Percentiles rank a stretch among this genome's conserved stretches.
phyloP scores from a whole-genome alignment of 805 yeast genomes.

The Kuraishia piskuri region DNA sequence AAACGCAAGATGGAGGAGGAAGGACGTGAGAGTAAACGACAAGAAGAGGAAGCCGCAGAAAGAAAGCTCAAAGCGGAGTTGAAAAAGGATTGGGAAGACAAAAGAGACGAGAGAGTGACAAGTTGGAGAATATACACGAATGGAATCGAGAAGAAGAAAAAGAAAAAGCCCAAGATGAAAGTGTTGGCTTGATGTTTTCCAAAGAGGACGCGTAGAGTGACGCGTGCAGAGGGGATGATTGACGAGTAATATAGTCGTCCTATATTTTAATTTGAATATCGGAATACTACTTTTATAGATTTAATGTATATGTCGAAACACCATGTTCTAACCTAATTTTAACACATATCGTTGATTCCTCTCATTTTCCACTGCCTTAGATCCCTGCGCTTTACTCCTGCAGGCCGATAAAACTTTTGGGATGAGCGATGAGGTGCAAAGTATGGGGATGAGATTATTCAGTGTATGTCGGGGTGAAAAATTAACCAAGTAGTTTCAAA shows the following conservation, averaged over 20 bases:
- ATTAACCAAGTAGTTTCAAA: too few species aligned
- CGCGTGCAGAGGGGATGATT: too few species aligned
- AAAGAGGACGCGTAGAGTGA: too few species aligned
- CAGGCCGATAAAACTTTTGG: not conserved
- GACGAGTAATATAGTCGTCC: too few species aligned
- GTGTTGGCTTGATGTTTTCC: conserved; percentile 27
- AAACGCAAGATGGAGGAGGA: conserved; percentile 34
- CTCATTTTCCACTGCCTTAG: too few species aligned
- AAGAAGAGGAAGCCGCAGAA: conserved; percentile 19
- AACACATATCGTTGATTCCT: too few species aligned
- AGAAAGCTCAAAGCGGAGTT: conserved; percentile 26
- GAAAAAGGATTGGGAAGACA: conserved; percentile 51
- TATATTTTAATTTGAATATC: too few species aligned
- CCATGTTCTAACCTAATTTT: too few species aligned
- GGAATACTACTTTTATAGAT: too few species aligned
- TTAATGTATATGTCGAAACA: too few species aligned
- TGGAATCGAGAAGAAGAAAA: conserved; percentile 36
- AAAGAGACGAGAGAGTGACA: conserved; percentile 45
- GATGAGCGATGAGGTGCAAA: not conserved
- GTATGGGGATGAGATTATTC: not conserved
- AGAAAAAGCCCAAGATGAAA: conserved; percentile 30
- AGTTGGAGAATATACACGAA: conserved; percentile 49
- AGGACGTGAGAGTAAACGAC: conserved; percentile 23
- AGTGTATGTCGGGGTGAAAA: not conserved
- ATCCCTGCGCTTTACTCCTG: not conserved